Evolutionary conservation across 2,329 filamentous ascomycete genomes (phyloP).

Genomic region (Calonectria montana): DNA sequence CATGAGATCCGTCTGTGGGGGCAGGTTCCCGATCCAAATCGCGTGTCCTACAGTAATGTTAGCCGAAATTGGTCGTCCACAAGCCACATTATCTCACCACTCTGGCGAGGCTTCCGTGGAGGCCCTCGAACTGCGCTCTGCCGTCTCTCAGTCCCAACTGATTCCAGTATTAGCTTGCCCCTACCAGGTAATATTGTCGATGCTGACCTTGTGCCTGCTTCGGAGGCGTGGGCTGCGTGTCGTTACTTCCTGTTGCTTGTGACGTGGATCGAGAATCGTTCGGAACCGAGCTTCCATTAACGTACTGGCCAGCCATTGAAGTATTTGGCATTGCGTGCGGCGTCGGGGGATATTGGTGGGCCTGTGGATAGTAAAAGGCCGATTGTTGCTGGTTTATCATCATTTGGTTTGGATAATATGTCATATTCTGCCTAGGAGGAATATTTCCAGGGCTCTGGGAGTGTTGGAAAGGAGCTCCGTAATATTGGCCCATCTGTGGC

Average conservation of each 20-base stretch:
- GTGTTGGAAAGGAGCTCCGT: constrained; percentile 54
- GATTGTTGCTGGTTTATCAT: constrained; percentile 56
- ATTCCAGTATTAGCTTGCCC: constrained; percentile 31
- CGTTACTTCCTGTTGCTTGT: constrained; percentile 26
- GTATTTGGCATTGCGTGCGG: constrained; percentile 44
- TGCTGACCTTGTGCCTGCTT: constrained; percentile 41
- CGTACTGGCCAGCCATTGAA: constrained; percentile 51
- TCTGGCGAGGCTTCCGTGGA: constrained; percentile 63
- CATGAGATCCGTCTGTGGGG: constrained; percentile 83
- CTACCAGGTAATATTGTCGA: constrained; percentile 24
- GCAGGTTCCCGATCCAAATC: constrained; percentile 95
- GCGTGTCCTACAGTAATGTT: constrained; percentile 73
- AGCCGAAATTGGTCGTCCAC: constrained; percentile 24
- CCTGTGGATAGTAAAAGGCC: constrained; percentile 58
- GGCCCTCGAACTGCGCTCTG: constrained; percentile 48
- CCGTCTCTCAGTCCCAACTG: constrained; percentile 35
- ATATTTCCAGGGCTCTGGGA: constrained; percentile 50
- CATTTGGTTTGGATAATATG: constrained; percentile 58
- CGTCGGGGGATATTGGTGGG: constrained; percentile 52
- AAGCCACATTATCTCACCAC: constrained; percentile 58
- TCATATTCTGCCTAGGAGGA: constrained; percentile 51
- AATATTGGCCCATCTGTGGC: constrained; percentile 58
- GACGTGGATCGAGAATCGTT: constrained; percentile 40
- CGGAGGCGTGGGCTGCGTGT: constrained; percentile 13
- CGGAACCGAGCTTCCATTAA: constrained; percentile 37